A percentile compares a stretch with the other conserved stretches of the same genome.
Conservation (phyloP, 2,329 filamentous ascomycete genomes). For the Aspergillus tubingensis region DNA sequence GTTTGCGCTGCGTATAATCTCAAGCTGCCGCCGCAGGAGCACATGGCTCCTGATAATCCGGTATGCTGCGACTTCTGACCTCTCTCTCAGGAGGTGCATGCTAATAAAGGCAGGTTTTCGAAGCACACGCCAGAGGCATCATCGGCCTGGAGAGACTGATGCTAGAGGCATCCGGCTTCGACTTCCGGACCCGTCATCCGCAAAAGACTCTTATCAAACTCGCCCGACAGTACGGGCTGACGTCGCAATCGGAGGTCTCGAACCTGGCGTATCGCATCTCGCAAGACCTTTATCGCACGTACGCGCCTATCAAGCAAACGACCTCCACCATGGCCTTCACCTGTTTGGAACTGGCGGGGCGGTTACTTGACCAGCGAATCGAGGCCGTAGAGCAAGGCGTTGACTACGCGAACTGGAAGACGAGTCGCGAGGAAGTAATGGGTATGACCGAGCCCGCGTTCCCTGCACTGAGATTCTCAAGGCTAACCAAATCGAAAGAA, state of each 20-base stretch:
- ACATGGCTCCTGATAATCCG: conserved; percentile 77
- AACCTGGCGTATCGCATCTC: conserved; percentile 76
- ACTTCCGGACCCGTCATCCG: conserved; percentile 86
- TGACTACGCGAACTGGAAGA: conserved; percentile 54
- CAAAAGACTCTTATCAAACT: conserved; percentile 85
- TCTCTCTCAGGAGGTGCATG: neutral
- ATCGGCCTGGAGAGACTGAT: conserved; percentile 90
- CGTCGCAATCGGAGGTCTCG: conserved; percentile 58
- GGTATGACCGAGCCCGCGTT: conserved; percentile 43
- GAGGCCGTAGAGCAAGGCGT: conserved; percentile 51
- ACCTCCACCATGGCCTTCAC: conserved; percentile 83
- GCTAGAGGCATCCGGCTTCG: conserved; percentile 88
- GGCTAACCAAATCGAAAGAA: conserved; percentile 56
- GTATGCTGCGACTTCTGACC: conserved; percentile 48
- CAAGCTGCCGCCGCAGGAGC: conserved; percentile 67
- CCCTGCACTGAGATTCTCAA: conserved; percentile 32
- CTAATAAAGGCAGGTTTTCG: conserved; percentile 65
- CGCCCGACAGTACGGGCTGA: conserved; percentile 59
- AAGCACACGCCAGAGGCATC: conserved; percentile 74
- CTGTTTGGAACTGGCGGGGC: conserved; percentile 75
- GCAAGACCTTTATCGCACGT: conserved; percentile 89
- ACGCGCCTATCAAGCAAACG: conserved; percentile 85
- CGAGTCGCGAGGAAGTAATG: conserved; percentile 50
- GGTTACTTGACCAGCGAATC: conserved; percentile 62
- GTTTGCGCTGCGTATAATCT: conserved; percentile 87